phyloP scores from a whole-genome alignment of 2,329 filamentous ascomycete genomes.

The Fusarium brevicatenulatum region DNA sequence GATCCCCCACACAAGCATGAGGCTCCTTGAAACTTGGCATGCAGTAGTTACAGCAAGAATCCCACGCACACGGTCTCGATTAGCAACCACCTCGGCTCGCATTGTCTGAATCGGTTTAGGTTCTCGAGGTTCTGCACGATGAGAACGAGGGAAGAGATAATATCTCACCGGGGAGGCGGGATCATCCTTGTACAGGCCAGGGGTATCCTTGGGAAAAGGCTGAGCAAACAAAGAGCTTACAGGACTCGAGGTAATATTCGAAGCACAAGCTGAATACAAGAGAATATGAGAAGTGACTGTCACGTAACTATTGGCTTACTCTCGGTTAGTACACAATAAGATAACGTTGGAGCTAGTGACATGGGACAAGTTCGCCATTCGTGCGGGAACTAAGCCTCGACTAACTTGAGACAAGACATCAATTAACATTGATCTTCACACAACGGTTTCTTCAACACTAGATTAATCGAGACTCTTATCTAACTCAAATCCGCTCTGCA shows the following conservation, averaged over 20 bases:
- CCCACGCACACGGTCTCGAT: background rate
- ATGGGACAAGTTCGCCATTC: background rate
- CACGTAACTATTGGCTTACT: background rate
- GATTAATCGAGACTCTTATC: background rate
- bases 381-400: background rate
- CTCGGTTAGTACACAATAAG: background rate
- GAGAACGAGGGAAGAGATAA: conserved; percentile 12
- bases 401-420: background rate
- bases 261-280: background rate
- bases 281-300: conserved; percentile 14
- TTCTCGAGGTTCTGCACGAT: background rate
- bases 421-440: background rate
- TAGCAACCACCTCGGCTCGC: background rate
- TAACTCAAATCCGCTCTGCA: background rate
- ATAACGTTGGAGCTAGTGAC: background rate
- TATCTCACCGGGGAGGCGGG: background rate
- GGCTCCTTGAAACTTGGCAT: background rate
- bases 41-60: background rate
- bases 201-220: background rate
- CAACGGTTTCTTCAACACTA: background rate
- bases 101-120: background rate
- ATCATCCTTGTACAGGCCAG: background rate
- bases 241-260: background rate
- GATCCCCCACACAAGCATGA: background rate
- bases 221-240: background rate